These are phyloP conservation scores for Rhododendron griersonianum DNA, from an alignment of 148 eudicot species.

Conservation along the genomic window DNA sequence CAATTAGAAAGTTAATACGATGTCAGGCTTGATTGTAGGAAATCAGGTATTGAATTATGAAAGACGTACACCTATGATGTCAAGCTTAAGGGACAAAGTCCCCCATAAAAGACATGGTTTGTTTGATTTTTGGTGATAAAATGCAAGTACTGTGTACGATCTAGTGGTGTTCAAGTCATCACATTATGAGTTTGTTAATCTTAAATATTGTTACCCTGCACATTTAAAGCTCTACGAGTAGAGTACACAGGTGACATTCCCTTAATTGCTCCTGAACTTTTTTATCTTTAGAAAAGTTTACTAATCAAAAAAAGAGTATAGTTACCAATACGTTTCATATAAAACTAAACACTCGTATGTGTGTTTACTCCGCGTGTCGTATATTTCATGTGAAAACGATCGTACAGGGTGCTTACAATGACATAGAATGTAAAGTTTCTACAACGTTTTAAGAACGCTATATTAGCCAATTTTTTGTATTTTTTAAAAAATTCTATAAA, in stretches of 20 bases:
- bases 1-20: no score
- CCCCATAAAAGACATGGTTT: neutral
- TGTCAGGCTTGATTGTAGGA: no score
- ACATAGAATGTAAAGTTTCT: neutral
- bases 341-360: neutral
- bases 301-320: neutral
- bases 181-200: neutral
- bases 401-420: neutral
- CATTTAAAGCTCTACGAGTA: neutral
- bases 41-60: no score
- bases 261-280: neutral
- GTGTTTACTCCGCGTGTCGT: neutral
- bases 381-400: no score
- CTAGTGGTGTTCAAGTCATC: neutral
- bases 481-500: no score
- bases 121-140: neutral
- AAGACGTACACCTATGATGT: neutral
- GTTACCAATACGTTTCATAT: neutral
- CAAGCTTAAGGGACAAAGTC: no score
- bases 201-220: neutral
- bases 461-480: no score
- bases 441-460: no score
- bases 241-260: neutral
- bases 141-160: neutral
- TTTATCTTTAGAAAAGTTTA: no score